A percentile compares a stretch with the other conserved stretches of the same genome.
Evolutionary conservation across 1,139 yeast genomes (phyloP).

Genomic region (Pichia kudriavzevii): DNA sequence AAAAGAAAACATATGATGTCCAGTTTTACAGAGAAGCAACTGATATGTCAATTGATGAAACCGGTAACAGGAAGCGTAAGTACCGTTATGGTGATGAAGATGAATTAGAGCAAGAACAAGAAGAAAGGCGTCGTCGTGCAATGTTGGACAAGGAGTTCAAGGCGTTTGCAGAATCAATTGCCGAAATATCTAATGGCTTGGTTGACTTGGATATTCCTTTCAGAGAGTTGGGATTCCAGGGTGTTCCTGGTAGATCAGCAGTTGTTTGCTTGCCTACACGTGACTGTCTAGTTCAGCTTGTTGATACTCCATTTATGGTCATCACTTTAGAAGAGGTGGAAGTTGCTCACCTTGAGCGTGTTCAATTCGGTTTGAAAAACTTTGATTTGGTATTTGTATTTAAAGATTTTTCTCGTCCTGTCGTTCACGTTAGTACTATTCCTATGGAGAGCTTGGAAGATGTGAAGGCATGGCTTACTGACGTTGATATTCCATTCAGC

Average conservation of each 20-base stretch:
- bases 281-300: constrained; percentile 87
- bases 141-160: constrained; percentile 88
- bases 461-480: constrained; percentile 92
- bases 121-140: constrained; percentile 88
- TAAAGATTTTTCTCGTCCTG: constrained; percentile 82
- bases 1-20: constrained; percentile 89
- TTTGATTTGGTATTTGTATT: constrained; percentile 93
- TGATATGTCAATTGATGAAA: constrained; percentile 94
- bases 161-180: constrained; percentile 80
- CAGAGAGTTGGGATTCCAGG: constrained; percentile 93
- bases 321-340: constrained; percentile 89
- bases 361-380: constrained; percentile 92
- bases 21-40: constrained; percentile 96
- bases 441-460: constrained; percentile 91
- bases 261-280: constrained; percentile 96
- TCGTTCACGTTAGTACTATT: constrained; percentile 86
- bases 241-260: constrained; percentile 94
- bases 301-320: constrained; percentile 93
- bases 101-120: constrained; percentile 97
- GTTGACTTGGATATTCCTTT: constrained; percentile 90
- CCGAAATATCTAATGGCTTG: constrained; percentile 75
- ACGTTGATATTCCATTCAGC: constrained; percentile 88
- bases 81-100: constrained; percentile 97
- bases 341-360: constrained; percentile 92
- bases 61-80: constrained; percentile 86